Evolutionary conservation across 129 eudicot genomes (phyloP), one percentile per base, ranked within the genome.

Genomic region (Silybum marianum): DNA sequence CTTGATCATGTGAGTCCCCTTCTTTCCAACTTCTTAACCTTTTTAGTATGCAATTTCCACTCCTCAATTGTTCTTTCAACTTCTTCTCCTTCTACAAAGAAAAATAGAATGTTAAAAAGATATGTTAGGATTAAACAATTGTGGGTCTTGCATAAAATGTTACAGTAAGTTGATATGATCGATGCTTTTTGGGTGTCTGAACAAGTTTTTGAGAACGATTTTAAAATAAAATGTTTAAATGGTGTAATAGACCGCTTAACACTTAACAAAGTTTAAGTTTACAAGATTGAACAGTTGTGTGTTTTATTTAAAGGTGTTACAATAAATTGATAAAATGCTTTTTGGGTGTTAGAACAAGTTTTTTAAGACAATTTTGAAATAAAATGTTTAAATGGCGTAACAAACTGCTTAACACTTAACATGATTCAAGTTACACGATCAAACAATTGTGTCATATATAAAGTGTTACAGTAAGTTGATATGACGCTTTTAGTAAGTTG

Each of bases 1-100:
- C 92, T 73, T 82, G 88, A 75, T 90, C 92, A 11, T 87, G 30
- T 28, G 28, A 30, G 9, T 65, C 73, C 2, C 80, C 87, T 54
- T 79, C 88, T 58, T 86, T 23, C n/a, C 81, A n/a, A 71, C 76
- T 75, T 13, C 78, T 68, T 18, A 91, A 81, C 80, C 73, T 91
- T 71, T 81, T 86, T 74, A 89, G 39, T 74, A 90, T 87, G 89
- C 94, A 89, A 21, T 86, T 88, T 28, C 81, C 88, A 51, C 93
- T 80, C 84, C 90, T 86, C 81, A 78, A 19, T 2, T 84, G 22
- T 4, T 92, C 92, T 76, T 80, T 86, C 2, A 92, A 82, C 86
- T 80, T 92, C 85, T 69, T 89, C 58, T 86, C 90, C 72, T 90
- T 92, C 97, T 92, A 92, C 88, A 90, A 69, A 3, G 8, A 30